Evolutionary conservation across 805 yeast species (phyloP).

Genomic region (Cyberlindnera xylosilytica): DNA sequence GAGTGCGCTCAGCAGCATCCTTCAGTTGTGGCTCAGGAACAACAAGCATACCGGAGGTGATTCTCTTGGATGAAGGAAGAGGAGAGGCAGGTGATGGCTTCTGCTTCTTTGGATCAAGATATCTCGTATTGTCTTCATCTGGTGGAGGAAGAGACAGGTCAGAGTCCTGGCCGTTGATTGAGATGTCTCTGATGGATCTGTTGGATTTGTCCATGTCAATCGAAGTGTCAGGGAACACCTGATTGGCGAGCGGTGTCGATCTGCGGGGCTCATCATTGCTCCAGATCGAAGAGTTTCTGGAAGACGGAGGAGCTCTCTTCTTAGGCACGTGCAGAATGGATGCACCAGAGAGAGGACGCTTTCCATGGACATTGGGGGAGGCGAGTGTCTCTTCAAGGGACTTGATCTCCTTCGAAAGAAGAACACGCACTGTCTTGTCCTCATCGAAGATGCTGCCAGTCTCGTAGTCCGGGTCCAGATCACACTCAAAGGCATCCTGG

Average conservation of each 20-base stretch:
- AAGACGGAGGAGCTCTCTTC: conserved; percentile 16
- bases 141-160: conserved; percentile 31
- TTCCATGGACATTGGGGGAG: conserved; percentile 14
- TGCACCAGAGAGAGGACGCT: conserved; percentile 26
- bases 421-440: conserved; percentile 44
- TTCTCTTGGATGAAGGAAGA: conserved; percentile 32
- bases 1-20: conserved; percentile 36
- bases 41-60: conserved; percentile 41
- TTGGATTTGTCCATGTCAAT: conserved; percentile 18
- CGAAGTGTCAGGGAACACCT: conserved; percentile 31
- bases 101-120: conserved; percentile 25
- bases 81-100: conserved; percentile 19
- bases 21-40: conserved; percentile 42
- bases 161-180: conserved; percentile 30
- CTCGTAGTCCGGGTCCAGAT: conserved; percentile 72
- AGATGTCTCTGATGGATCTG: conserved; percentile 24
- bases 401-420: conserved; percentile 39
- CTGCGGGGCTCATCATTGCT: conserved; percentile 26
- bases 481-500: conserved; percentile 68
- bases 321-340: conserved; percentile 27
- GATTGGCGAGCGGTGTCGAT: conserved; percentile 39
- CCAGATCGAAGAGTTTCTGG: conserved; percentile 17
- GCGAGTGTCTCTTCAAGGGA: conserved; percentile 19
- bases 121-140: conserved; percentile 20
- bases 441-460: conserved; percentile 62